Evolutionary conservation across 1,284 basidiomycete species (phyloP).

Genomic region (Ceratobasidium sp.): DNA sequence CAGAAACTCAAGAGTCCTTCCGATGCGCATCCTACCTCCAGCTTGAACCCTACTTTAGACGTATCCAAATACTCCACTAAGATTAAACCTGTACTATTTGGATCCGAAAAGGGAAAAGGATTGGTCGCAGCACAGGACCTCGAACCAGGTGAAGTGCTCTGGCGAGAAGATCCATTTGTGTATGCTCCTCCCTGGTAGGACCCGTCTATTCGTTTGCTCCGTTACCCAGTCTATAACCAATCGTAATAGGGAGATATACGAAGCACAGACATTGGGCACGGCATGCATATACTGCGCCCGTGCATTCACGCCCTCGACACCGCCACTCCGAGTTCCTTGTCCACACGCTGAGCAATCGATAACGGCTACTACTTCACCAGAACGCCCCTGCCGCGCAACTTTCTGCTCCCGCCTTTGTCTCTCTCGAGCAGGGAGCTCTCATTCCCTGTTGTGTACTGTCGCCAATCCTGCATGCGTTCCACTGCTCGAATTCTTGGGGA

Average conservation of each 20-base stretch:
- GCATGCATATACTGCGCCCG: constrained; percentile 75
- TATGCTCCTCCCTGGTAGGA: constrained; percentile 49
- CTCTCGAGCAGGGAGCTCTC: constrained; percentile 61
- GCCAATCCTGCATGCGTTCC: constrained; percentile 72
- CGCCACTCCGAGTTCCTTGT: constrained; percentile 48
- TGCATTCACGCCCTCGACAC: constrained; percentile 56
- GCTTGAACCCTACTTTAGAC: constrained; percentile 70
- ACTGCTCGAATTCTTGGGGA: constrained; percentile 62
- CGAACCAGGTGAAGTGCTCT: constrained; percentile 72
- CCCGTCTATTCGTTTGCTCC: constrained; percentile 61
- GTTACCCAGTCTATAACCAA: constrained; percentile 53
- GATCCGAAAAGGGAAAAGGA: constrained; percentile 79
- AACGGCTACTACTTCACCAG: constrained; percentile 54
- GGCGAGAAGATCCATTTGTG: constrained; percentile 70
- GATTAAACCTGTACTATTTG: constrained; percentile 72
- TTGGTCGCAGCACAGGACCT: constrained; percentile 74
- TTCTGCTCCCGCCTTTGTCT: constrained; percentile 84
- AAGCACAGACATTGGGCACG: constrained; percentile 61
- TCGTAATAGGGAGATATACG: constrained; percentile 67
- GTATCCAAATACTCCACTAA: constrained; percentile 66
- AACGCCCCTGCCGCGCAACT: constrained; percentile 62
- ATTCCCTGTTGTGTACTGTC: constrained; percentile 74
- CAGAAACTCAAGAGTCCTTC: constrained; percentile 49
- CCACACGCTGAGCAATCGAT: constrained; percentile 1
- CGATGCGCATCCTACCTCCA: constrained; percentile 62